Percentiles rank a stretch among this genome's conserved stretches.
Conservation (phyloP, 2,329 filamentous ascomycete genomes). For the Thermochaetoides dissita region DNA sequence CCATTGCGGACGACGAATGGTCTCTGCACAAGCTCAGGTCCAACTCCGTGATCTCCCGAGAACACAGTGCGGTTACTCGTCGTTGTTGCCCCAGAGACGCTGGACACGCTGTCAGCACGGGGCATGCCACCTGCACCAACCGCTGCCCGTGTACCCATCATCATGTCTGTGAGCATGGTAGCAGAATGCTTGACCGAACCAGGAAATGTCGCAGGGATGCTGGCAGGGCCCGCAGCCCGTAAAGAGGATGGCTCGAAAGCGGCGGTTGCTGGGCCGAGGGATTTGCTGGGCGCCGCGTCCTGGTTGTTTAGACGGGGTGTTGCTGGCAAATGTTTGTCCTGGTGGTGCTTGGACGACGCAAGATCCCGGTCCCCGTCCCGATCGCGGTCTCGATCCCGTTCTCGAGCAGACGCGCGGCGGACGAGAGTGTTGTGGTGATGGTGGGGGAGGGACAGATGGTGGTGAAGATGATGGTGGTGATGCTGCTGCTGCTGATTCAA, state of each 20-base stretch:
- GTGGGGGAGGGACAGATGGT: not conserved
- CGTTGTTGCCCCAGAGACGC: constrained; percentile 30
- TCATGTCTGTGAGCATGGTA: too few relatives aligned
- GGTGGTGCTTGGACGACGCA: constrained; percentile 12
- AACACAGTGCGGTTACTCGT: constrained; percentile 32
- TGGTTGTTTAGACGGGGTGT: constrained; percentile 15
- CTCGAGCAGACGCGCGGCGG: constrained; percentile 2
- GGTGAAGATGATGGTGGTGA: not conserved
- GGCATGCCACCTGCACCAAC: constrained; percentile 11
- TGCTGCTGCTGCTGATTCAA: not conserved
- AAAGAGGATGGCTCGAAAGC: constrained; percentile 13
- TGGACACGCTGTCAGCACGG: constrained; percentile 33
- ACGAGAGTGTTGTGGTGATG: constrained; percentile 1
- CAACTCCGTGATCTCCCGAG: constrained; percentile 30
- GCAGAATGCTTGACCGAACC: too few relatives aligned
- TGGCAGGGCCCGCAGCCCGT: not conserved
- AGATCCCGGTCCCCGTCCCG: constrained; percentile 14
- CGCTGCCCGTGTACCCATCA: not conserved
- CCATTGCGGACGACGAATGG: constrained; percentile 63
- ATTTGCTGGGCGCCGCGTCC: constrained; percentile 6
- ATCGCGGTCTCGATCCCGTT: constrained; percentile 2
- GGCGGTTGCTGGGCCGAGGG: constrained; percentile 7
- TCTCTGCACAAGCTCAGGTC: constrained; percentile 16
- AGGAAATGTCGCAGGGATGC: too few relatives aligned
- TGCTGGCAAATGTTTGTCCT: constrained; percentile 19